phyloP scores from a whole-genome alignment of 305 asterid genomes.

The Salvia sclarea region DNA sequence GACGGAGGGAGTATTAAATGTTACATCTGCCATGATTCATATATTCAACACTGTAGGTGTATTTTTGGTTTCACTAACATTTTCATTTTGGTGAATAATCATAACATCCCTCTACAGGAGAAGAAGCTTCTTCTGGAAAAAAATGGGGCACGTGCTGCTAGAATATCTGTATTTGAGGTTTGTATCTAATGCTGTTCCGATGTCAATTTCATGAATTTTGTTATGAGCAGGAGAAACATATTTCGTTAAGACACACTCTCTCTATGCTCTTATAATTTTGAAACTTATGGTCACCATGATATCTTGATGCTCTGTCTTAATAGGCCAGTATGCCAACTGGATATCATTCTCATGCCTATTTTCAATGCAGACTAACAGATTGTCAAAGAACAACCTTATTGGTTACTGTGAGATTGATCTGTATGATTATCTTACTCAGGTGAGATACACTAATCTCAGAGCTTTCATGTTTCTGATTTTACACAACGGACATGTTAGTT shows the following conservation, averaged over 20 bases:
- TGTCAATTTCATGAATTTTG: conserved; percentile 20
- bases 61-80: conserved; percentile 14
- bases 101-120: conserved; percentile 54
- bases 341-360: conserved; percentile 16
- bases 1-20: neutral
- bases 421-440: conserved; percentile 76
- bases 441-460: conserved; percentile 40
- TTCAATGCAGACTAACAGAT: conserved; percentile 81
- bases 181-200: conserved; percentile 27
- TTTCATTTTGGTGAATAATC: conserved; percentile 20
- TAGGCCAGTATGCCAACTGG: conserved; percentile 23
- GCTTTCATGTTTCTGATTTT: conserved; percentile 15
- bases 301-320: conserved; percentile 21
- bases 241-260: conserved; percentile 9
- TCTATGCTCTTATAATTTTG: neutral
- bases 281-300: conserved; percentile 13
- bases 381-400: conserved; percentile 78
- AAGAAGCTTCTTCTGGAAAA: conserved; percentile 86
- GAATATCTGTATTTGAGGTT: conserved; percentile 92
- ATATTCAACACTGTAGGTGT: neutral
- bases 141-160: conserved; percentile 82
- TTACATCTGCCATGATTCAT: neutral
- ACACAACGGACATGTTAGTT: conserved; percentile 8
- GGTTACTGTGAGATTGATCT: conserved; percentile 90
- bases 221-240: conserved; percentile 13